phyloP scores from a whole-genome alignment of 176 grass and related monocot species.

The Oryza rufipogon region DNA sequence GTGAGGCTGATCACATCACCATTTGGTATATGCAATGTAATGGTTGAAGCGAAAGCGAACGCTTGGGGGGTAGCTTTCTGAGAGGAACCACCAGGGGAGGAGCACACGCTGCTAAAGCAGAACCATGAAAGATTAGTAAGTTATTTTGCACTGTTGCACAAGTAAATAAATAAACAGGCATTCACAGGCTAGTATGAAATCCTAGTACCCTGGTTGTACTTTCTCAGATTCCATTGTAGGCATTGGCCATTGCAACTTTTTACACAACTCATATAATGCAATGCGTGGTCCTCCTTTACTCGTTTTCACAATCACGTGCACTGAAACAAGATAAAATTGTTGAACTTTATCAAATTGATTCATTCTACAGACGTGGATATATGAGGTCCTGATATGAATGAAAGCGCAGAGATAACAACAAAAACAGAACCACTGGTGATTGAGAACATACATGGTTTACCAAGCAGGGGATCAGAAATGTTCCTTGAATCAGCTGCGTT shows the following conservation, averaged over 20 bases:
- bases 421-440: conserved; percentile 30
- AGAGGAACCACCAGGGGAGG: conserved; percentile 29
- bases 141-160: conserved; percentile 24
- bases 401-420: not conserved
- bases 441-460: conserved; percentile 51
- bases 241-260: conserved; percentile 78
- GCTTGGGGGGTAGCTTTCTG: conserved; percentile 36
- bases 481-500: conserved; percentile 16
- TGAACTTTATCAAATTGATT: conserved; percentile 13
- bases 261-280: conserved; percentile 68
- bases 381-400: not conserved
- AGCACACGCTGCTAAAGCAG: not conserved
- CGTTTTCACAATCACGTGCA: conserved; percentile 62
- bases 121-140: conserved; percentile 9
- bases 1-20: conserved; percentile 51
- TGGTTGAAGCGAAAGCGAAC: conserved; percentile 56
- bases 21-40: conserved; percentile 74
- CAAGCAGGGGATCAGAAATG: conserved; percentile 28
- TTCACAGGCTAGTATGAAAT: conserved; percentile 8
- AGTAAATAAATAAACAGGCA: not conserved
- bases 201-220: conserved; percentile 58
- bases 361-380: conserved; percentile 1
- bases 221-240: conserved; percentile 65
- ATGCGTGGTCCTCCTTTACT: conserved; percentile 81
- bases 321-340: conserved; percentile 55